phyloP scores from a whole-genome alignment of 768 basidiomycete genomes.

The Xerocomus spinulosus region DNA sequence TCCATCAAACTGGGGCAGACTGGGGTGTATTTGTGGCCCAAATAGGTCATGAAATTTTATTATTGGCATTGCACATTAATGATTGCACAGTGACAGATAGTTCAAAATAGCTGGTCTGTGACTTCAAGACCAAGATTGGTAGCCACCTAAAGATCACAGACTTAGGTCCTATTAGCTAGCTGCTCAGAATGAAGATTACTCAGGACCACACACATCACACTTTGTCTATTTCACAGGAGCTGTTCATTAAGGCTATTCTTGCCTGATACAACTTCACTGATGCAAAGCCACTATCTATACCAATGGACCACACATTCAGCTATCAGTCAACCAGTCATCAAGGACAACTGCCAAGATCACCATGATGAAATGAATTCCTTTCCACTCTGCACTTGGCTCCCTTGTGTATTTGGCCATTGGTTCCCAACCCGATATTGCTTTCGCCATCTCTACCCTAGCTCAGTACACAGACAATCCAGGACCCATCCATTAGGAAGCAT shows the following conservation, averaged over 20 bases:
- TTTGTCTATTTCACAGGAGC: not conserved
- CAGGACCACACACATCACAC: not conserved
- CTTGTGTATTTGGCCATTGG: not conserved
- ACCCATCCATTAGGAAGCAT: not conserved
- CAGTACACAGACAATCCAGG: not conserved
- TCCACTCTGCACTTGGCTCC: not conserved
- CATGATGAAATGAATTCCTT: not conserved
- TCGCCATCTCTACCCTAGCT: not conserved
- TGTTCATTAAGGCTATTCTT: not conserved
- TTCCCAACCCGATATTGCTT: not conserved
- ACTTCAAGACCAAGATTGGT: not conserved
- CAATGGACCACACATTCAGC: not conserved
- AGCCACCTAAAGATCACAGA: not conserved
- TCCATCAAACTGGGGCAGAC: not conserved
- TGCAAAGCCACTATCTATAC: not conserved
- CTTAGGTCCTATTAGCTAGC: not conserved
- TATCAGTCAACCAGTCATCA: not conserved
- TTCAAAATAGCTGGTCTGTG: not conserved
- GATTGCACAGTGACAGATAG: not conserved
- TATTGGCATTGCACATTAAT: not conserved
- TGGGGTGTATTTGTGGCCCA: not conserved
- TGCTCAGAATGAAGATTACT: constrained; percentile 2
- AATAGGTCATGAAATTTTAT: not conserved
- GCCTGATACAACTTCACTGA: not conserved
- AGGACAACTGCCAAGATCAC: not conserved